Base-by-base conservation (phyloP, 2,329 filamentous ascomycete species). In the Chaetothyriales sp. region DNA sequence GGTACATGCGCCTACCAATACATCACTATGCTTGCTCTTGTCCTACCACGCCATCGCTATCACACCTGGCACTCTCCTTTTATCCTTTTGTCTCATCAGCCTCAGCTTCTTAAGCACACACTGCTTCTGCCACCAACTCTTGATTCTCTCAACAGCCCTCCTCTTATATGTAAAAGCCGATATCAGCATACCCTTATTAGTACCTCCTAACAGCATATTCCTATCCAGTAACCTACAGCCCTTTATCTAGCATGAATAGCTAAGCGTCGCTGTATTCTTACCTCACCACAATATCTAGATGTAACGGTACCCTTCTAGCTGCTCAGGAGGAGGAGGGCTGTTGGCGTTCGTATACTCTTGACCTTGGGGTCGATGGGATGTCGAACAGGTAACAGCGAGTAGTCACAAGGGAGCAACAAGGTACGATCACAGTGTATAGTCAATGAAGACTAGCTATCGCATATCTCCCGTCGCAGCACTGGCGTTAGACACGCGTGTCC, bases 121-220 rank as follows among this genome's bases (percentile, higher is more conserved):
- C 33, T 58, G 56, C 19, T 54, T 50, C 20, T 55, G 56, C 52
- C 52, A 61, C 57, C 60, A 62, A 18, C 57, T 54, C 45, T 58
- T 60, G 29, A 62, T 44, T 25, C 53, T 52, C 33, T 58, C 57
- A 2, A 60, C 13, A 40, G 60, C 40, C 46, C 60, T 60, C 18
- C 58, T 49, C 50, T 59, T 60, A 49, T 59, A 61, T 10, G 56
- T 53, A 51, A 59, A 62, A 48, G 61, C 56, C 2, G 59, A 56
- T 59, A 60, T 59, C 8, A 54, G 50, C 25, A 59, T 46, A 15
- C 15, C 13, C 10, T 40, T 15, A 13, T 40, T 13, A 15, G 15
- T 15, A 5, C 5, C 2, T 15, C 10, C 13, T 40, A 15, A 15
- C 33, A 9, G 15, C 8, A 52, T 56, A 18, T 56, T 51, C 20